A percentile compares a stretch with the other conserved stretches of the same genome.
These are phyloP conservation scores for Aquilaria yunnanensis DNA, from an alignment of 345 rosid genomes.

Conservation along the genomic window DNA sequence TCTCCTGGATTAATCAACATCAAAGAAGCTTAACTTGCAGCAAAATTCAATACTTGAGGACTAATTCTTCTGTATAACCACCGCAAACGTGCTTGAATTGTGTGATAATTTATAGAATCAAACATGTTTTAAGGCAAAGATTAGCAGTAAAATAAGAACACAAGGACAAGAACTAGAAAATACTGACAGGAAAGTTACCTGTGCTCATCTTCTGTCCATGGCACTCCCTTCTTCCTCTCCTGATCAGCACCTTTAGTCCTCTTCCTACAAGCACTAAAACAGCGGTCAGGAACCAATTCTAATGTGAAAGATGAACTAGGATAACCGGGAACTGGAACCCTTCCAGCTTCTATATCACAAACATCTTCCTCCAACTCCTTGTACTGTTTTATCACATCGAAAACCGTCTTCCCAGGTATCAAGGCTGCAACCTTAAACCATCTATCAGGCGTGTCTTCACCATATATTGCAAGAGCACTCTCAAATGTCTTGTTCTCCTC, in stretches of 20 bases:
- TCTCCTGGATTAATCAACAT: slow-evolving; percentile 32
- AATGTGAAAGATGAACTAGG: slow-evolving; percentile 34
- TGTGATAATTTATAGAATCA: slow-evolving; percentile 44
- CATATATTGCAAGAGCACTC: slow-evolving; percentile 54
- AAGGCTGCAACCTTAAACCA: slow-evolving; percentile 52
- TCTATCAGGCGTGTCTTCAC: slow-evolving; percentile 48
- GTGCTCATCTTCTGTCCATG: slow-evolving; percentile 99
- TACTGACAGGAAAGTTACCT: slow-evolving; percentile 30
- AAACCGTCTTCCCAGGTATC: slow-evolving; percentile 51
- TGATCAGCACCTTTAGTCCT: slow-evolving; percentile 50
- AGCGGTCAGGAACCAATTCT: slow-evolving; percentile 24
- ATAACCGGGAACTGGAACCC: slow-evolving; percentile 64
- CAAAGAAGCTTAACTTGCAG: slow-evolving; percentile 7
- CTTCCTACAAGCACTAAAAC: slow-evolving; percentile 44
- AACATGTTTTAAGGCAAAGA: slow-evolving; percentile 17
- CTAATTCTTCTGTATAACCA: slow-evolving; percentile 18
- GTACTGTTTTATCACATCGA: slow-evolving; percentile 53
- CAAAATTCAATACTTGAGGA: not conserved
- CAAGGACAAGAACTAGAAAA: not conserved
- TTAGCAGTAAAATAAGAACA: too few relatives aligned
- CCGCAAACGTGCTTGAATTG: slow-evolving; percentile 42
- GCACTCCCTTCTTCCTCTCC: slow-evolving; percentile 89
- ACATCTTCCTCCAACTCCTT: slow-evolving; percentile 52
- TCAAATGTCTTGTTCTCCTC: slow-evolving; percentile 69
- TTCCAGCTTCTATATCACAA: slow-evolving; percentile 59